phyloP scores from a whole-genome alignment of 2,329 filamentous ascomycete genomes.

The Cladosporium sp. region DNA sequence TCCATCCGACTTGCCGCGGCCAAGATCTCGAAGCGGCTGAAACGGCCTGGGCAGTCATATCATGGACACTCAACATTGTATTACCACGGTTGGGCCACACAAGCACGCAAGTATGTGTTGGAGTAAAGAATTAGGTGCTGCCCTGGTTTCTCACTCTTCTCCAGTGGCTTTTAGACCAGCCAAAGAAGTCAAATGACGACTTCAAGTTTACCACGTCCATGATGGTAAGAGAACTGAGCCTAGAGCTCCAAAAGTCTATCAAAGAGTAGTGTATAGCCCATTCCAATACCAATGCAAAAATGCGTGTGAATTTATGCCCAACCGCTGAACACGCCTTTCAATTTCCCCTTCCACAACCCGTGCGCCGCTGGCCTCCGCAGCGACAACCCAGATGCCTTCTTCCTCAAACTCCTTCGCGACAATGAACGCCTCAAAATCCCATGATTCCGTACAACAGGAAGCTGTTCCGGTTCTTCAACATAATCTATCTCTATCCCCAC shows the following conservation, averaged over 20 bases:
- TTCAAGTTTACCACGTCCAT: background rate
- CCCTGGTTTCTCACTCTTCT: background rate
- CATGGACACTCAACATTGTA: background rate
- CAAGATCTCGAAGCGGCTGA: background rate
- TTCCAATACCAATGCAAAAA: background rate
- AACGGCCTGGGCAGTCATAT: background rate
- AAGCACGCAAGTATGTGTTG: background rate
- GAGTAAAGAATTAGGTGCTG: background rate
- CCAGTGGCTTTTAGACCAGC: background rate
- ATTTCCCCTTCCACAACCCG: conserved; percentile 4
- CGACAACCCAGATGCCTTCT: background rate
- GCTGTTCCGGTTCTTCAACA: background rate
- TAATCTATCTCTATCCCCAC: background rate
- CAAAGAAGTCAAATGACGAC: background rate
- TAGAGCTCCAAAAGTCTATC: background rate
- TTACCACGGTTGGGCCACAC: background rate
- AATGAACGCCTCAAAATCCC: background rate
- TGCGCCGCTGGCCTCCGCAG: background rate
- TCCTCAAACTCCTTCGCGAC: background rate
- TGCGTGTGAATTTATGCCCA: background rate
- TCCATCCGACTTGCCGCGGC: background rate
- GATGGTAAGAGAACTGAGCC: background rate
- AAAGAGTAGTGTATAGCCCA: conserved; percentile 4
- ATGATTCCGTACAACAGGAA: background rate
- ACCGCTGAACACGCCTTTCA: conserved; percentile 1